Percentiles rank a stretch among this genome's conserved stretches.
These are phyloP conservation scores for Petrea volubilis DNA, from an alignment of 257 asterid species.

Conservation along the genomic window DNA sequence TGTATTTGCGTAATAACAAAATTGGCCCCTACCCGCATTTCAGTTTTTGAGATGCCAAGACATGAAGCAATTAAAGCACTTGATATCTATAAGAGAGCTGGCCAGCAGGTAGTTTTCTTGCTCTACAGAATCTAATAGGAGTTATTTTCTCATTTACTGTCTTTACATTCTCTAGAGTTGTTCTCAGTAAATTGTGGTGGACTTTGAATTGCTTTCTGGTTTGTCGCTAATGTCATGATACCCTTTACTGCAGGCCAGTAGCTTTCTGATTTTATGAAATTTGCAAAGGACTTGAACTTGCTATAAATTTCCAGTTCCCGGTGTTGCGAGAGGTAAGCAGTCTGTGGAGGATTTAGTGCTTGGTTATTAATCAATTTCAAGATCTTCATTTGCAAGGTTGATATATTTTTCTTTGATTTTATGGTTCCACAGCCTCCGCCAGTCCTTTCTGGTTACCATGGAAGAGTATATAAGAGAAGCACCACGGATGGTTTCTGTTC, in stretches of 20 bases:
- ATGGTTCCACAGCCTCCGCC: conserved; percentile 55
- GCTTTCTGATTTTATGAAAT: conserved; percentile 95
- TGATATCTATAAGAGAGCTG: conserved; percentile 95
- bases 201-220: conserved; percentile 4
- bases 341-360: conserved; percentile 5
- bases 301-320: conserved; percentile 97
- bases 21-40: conserved; percentile 26
- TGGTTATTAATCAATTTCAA: conserved; percentile 5
- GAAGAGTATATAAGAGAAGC: conserved; percentile 73
- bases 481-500: conserved; percentile 59
- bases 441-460: conserved; percentile 65
- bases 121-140: conserved; percentile 1
- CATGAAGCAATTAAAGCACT: conserved; percentile 97
- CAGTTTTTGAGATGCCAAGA: conserved; percentile 99
- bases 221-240: conserved; percentile 10
- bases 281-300: conserved; percentile 96
- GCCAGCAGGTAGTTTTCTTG: conserved; percentile 80
- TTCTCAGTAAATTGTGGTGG: conserved; percentile 4
- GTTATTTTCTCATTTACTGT: conserved; percentile 6
- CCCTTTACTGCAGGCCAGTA: conserved; percentile 63
- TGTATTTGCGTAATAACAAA: conserved; percentile 12
- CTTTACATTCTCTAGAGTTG: conserved; percentile 7
- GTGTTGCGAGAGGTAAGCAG: conserved; percentile 78
- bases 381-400: conserved; percentile 8
- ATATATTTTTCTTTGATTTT: conserved; percentile 14